Conservation (phyloP, 2,329 filamentous ascomycete genomes). For the Cladophialophora immunda region DNA sequence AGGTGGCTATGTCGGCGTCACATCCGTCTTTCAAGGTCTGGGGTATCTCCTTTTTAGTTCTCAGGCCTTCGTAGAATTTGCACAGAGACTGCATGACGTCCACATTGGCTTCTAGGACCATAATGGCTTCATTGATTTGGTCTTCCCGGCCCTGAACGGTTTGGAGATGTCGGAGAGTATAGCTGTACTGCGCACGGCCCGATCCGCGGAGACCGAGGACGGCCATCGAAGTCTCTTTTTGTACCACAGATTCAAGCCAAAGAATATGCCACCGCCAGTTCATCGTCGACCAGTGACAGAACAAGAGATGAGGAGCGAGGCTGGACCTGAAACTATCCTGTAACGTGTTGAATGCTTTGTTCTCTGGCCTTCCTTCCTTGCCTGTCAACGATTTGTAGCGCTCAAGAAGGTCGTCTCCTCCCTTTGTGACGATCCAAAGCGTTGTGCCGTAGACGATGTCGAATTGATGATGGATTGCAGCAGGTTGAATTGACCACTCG, state of each 20-base stretch:
- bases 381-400: slow-evolving; percentile 47
- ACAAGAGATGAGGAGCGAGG: background rate
- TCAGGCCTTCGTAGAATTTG: slow-evolving; percentile 38
- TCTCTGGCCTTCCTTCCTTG: slow-evolving; percentile 45
- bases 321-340: slow-evolving; percentile 40
- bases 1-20: slow-evolving; percentile 40
- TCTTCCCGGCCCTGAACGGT: slow-evolving; percentile 52
- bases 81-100: slow-evolving; percentile 43
- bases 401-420: slow-evolving; percentile 43
- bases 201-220: slow-evolving; percentile 33
- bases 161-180: slow-evolving; percentile 45
- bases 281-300: background rate
- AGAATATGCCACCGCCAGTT: slow-evolving; percentile 36
- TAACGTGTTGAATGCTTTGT: slow-evolving; percentile 45
- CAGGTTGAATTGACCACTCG: slow-evolving; percentile 41
- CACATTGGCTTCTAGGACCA: slow-evolving; percentile 46
- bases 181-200: slow-evolving; percentile 30
- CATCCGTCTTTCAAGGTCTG: slow-evolving; percentile 37
- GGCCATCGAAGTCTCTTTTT: slow-evolving; percentile 39
- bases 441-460: slow-evolving; percentile 48
- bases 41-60: slow-evolving; percentile 52
- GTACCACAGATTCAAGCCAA: slow-evolving; percentile 10
- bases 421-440: slow-evolving; percentile 55
- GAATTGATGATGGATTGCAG: slow-evolving; percentile 52
- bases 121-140: slow-evolving; percentile 46